Evolutionary conservation across 2,329 filamentous ascomycete genomes (phyloP), one percentile per base, ranked within the genome.

Genomic region (Thermothelomyces thermophilus): DNA sequence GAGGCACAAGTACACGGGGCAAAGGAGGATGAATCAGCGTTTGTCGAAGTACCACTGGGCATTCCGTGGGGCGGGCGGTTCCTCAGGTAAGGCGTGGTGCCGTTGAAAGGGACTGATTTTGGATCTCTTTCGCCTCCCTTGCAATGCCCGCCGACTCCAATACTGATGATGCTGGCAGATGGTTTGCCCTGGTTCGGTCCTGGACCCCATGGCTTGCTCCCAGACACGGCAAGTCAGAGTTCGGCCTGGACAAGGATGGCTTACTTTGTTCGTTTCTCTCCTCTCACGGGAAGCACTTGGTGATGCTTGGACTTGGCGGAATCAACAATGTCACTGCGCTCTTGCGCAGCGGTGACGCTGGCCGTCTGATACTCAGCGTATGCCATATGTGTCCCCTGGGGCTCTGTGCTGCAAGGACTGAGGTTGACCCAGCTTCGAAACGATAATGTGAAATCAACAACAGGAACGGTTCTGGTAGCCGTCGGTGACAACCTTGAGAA

Each of bases 191-290:
- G 11, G 83, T 94, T 5, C 81, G 90, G 16, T 73, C 87, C 3
- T 93, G 84, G 81, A 78, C 77, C 30, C 85, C 90, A 1, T 97
- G 91, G 91, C 71, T 95, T 10, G 88, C 86, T 7, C 91, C 91
- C n/a, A 75, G 89, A 34, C 90, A 96, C 64, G 90, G 90, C 11
- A 82, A 78, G 54, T 67, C 71, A 3, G 70, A 70, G 0, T 86
- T 95, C 50, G 69, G 71, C 4, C 71, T 90, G 4, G 84, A 89
- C 53, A 87, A 90, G 58, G 87, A 94, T 60, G 88, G 82, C 1
- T 68, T 96, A 2, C 64, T 95, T 16, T 82, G 84, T 51, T 87
- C 87, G 0, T 95, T 96, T 58, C 70, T 95, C 19, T 83, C 81
- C 20, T 66, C 72, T 0, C 73, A 85, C 56, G 90, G 91, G 0